Evolutionary conservation across 495 filamentous ascomycete species (phyloP).

Genomic region (Penicillium soppii): DNA sequence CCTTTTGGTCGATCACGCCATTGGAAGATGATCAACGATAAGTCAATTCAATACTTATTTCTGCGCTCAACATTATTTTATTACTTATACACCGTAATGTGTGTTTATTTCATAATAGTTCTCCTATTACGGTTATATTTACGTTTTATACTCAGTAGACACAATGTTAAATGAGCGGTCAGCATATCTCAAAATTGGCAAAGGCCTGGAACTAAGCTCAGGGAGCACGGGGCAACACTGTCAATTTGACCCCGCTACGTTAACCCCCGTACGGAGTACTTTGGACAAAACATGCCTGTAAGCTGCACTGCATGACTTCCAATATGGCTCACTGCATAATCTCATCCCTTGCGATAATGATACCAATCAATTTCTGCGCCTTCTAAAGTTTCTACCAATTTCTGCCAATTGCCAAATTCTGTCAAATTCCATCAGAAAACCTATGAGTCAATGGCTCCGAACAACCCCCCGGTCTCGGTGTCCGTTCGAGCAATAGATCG

Average conservation of each 20-base stretch:
- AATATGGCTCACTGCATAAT: no score
- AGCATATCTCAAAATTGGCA: background rate
- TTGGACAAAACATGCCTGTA: background rate
- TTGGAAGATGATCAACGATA: conserved; percentile 2
- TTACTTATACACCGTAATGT: no score
- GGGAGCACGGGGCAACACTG: conserved; percentile 1
- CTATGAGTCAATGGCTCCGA: background rate
- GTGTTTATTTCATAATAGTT: no score
- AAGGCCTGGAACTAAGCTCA: background rate
- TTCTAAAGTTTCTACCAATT: background rate
- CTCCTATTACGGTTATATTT: background rate
- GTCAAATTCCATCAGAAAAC: no score
- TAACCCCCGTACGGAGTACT: background rate
- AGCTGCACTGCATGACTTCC: background rate
- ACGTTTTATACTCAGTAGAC: no score
- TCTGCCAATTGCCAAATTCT: no score
- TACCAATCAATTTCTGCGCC: no score
- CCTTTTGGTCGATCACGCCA: conserved; percentile 4
- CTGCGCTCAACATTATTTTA: no score
- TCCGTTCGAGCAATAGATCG: conserved; percentile 6
- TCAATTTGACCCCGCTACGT: conserved; percentile 3
- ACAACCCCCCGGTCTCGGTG: conserved; percentile 2
- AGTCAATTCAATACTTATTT: background rate
- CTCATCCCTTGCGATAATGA: no score
- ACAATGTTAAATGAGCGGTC: conserved; percentile 9